Base-by-base conservation (phyloP, 1,284 basidiomycete species). In the Puccinia horiana region DNA sequence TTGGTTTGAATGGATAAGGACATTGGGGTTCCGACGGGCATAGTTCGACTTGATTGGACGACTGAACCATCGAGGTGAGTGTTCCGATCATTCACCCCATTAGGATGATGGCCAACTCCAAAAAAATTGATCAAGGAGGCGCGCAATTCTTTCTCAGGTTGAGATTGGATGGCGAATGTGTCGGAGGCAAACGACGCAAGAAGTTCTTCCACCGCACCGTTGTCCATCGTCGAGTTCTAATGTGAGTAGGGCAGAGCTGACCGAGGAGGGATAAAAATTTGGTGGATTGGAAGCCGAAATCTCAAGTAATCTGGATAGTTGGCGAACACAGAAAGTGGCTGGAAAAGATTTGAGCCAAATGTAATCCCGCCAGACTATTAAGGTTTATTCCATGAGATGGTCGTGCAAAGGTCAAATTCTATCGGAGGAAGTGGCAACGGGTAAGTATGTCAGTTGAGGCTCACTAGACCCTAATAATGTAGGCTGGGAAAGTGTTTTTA, bases 71-170 rank as follows among this genome's bases (percentile, higher is more conserved):
- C 18, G 35, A 56, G 6, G 72, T 26, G 63, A 58, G 1, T 20
- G 12, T 47, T 20, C 12, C 29, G 75, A 29, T 63, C 23, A 63
- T 58, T 56, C 49, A 18, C 16, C 20, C 56, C 73, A 61, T 75
- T 49, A n/a, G 56, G 56, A 65, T 47, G 44, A 35, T 49, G 49
- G 23, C 44, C 47, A 14, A 65, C 40, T 18, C 61, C 18, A 49
- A 77, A 77, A 42, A 79, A 79, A 54, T 49, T 54, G 26, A 52
- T 44, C 35, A 79, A 67, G 35, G 65, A 70, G 32, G 77, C 77
- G 20, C 77, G 77, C 65, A 79, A 40, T 49, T 79, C 77, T 54
- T 70, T 69, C 65, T 79, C 77, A 26, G 77, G 65, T 42, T 79
- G 77, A 8, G 77, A 79, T 70, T 79, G 77, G 47, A 79, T 42